A percentile compares a stretch with the other conserved stretches of the same genome.
Conservation (phyloP, 768 basidiomycete genomes). For the Symmetrospora coprosmae region DNA sequence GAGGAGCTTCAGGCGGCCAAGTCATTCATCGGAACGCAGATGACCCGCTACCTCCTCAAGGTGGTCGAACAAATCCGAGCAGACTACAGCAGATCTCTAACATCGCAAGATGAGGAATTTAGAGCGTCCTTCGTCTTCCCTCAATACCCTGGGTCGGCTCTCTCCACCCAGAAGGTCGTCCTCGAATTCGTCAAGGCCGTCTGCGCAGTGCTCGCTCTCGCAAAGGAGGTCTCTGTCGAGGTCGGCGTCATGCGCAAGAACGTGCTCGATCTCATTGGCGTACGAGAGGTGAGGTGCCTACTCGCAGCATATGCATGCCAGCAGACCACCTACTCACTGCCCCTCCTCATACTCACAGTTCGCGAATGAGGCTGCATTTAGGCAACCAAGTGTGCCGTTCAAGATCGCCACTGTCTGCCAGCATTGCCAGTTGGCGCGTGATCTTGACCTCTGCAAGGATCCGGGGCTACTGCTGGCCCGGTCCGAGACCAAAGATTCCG, state of each 20-base stretch:
- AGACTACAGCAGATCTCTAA: constrained; percentile 34
- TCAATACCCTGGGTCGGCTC: constrained; percentile 67
- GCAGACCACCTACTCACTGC: constrained; percentile 80
- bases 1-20: constrained; percentile 56
- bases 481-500: constrained; percentile 40
- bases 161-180: constrained; percentile 60
- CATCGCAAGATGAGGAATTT: neutral
- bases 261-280: constrained; percentile 68
- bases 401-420: neutral
- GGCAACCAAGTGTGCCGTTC: constrained; percentile 5
- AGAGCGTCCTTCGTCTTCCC: constrained; percentile 55
- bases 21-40: constrained; percentile 61
- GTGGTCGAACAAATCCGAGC: constrained; percentile 49
- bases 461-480: constrained; percentile 48
- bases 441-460: constrained; percentile 93
- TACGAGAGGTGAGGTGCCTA: constrained; percentile 53
- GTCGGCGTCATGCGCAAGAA: constrained; percentile 77
- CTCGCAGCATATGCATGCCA: neutral
- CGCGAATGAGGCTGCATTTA: constrained; percentile 50
- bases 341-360: constrained; percentile 66
- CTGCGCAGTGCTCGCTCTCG: constrained; percentile 65
- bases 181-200: constrained; percentile 80
- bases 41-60: constrained; percentile 67
- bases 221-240: constrained; percentile 69
- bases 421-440: constrained; percentile 55